These are phyloP conservation scores for Pestalotiopsis sp. DNA, from an alignment of 2,329 filamentous ascomycete species.

Conservation along the genomic window DNA sequence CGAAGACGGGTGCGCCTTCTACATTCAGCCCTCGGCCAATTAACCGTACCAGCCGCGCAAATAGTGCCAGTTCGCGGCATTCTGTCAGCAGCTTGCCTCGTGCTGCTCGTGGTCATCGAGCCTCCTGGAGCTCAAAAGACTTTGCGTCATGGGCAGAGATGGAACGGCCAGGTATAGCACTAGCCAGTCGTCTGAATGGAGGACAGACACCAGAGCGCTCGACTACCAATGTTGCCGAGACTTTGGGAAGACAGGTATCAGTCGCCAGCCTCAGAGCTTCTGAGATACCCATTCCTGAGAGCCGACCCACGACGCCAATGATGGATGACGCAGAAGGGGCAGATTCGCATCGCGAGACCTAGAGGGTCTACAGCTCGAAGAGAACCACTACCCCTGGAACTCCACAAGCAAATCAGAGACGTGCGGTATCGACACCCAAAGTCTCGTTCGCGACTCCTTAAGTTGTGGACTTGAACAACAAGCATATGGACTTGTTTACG, in stretches of 20 bases:
- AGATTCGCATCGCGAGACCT: not conserved
- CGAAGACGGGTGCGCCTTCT: constrained; percentile 21
- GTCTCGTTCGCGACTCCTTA: not conserved
- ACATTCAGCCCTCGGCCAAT: constrained; percentile 18
- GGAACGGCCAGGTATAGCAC: constrained; percentile 27
- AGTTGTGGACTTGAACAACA: not conserved
- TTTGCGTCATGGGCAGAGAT: constrained; percentile 41
- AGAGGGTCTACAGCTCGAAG: too few relatives aligned
- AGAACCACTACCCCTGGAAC: not conserved
- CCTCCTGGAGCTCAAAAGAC: constrained; percentile 55
- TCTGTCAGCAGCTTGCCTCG: constrained; percentile 50
- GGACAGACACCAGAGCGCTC: constrained; percentile 11
- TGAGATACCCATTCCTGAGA: constrained; percentile 12
- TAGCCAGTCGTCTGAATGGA: constrained; percentile 25
- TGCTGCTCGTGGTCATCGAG: constrained; percentile 48
- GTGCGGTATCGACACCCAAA: not conserved
- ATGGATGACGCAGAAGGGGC: constrained; percentile 13
- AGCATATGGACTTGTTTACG: not conserved
- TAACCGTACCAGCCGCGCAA: constrained; percentile 39
- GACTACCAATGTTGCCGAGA: constrained; percentile 1
- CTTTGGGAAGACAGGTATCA: constrained; percentile 11
- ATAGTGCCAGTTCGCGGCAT: constrained; percentile 46
- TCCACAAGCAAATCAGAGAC: not conserved
- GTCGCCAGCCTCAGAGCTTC: constrained; percentile 8
- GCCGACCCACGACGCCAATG: constrained; percentile 16